Base-by-base conservation (phyloP, 192 early-diverging fungal species). In the Umbelopsis sp. region DNA sequence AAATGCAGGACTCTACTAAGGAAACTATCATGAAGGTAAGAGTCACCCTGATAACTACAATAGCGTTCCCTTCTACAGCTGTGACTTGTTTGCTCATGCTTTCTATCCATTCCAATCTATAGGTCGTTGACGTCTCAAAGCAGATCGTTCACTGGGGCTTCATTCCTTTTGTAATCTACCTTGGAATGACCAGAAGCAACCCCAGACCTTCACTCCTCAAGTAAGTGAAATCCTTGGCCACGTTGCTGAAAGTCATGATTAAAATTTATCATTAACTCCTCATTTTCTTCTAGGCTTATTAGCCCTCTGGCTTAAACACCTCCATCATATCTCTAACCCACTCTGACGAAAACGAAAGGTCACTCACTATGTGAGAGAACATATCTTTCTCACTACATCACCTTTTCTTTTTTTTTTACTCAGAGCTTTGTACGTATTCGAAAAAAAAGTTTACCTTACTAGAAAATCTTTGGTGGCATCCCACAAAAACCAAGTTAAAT, bases 101-200 rank as follows among this genome's bases (percentile, higher is more conserved):
- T 36, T 32, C n/a, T 14, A 29, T 34, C 4, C 0, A 59, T 62
- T 0, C 4, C 26, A 31, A 10, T 14, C 32, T 38, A 20, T 53
- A 78, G 77, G 72, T 74, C 49, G 56, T 73, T 67, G 85, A 87
- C 49, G 79, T 87, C 38, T 75, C 83, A 54, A 87, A 87, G 80
- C 81, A 80, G 31, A 75, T 87, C 45, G 72, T 87, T n/a, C 85
- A 87, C 71, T 87, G 82, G 79, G 85, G 85, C 10, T 87, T 87
- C 71, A 87, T 87, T 77, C 85, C 85, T 44, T 85, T 85, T 51
- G 84, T 87, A 59, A 80, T 87, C 68, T 87, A 87, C 70, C 82
- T 87, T 38, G 85, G 85, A 77, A 83, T 66, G 83, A 78, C 71
- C 21, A 68, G 72, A 44, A 74, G 68, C 44, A 73, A 78, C 41